Percentiles rank a stretch among this genome's conserved stretches.
Conservation (phyloP, 176 grass and related monocot genomes). For the Rhynchospora pubera region DNA sequence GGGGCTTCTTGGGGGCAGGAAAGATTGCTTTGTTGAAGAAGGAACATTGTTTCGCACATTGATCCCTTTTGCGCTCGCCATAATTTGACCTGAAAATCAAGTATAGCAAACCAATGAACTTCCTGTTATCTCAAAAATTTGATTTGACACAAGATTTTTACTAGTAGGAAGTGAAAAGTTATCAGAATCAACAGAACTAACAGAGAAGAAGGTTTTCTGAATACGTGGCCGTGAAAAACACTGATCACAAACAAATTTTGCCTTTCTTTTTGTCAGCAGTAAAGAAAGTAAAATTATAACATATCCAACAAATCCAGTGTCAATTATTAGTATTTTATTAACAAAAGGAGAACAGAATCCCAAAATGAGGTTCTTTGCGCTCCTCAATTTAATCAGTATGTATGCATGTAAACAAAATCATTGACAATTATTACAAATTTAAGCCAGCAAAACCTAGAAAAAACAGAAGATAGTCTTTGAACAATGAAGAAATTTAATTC, state of each 20-base stretch:
- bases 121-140: not conserved
- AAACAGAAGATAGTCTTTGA: not conserved
- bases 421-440: not conserved
- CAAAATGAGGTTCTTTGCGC: not conserved
- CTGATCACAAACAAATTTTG: not conserved
- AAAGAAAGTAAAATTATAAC: conserved; percentile 2
- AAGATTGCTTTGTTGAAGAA: conserved; percentile 31
- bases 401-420: not conserved
- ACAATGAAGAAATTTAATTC: no score
- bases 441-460: not conserved
- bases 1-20: conserved; percentile 71
- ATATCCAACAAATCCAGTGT: not conserved
- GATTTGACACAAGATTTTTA: not conserved
- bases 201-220: not conserved
- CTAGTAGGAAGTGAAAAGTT: not conserved
- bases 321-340: not conserved
- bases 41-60: conserved; percentile 18
- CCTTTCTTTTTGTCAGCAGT: not conserved
- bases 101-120: not conserved
- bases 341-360: not conserved
- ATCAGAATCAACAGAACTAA: not conserved
- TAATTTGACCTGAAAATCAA: conserved; percentile 5
- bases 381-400: not conserved
- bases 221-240: not conserved
- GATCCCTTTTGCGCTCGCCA: conserved; percentile 26